phyloP scores from a whole-genome alignment of 2,329 filamentous ascomycete species.

The Trichoderma sp. region DNA sequence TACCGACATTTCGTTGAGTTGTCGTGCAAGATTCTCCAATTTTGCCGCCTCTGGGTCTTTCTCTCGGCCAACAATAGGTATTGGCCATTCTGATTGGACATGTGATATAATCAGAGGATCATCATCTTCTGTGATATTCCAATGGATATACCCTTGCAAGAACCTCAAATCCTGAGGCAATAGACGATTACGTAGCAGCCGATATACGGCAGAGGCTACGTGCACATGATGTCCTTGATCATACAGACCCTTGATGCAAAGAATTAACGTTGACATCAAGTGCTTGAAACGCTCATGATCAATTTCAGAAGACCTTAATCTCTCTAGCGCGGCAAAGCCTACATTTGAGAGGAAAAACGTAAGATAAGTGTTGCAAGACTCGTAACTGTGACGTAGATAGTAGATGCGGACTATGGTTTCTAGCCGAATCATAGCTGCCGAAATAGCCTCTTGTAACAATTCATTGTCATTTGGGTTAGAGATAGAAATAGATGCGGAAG shows the following conservation, averaged over 20 bases:
- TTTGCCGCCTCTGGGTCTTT: neutral
- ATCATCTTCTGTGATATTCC: neutral
- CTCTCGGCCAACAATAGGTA: neutral
- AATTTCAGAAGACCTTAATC: neutral
- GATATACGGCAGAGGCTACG: neutral
- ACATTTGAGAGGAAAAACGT: neutral
- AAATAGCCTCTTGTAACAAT: constrained; percentile 15
- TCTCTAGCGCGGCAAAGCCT: neutral
- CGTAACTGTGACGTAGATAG: constrained; percentile 34
- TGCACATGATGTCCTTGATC: neutral
- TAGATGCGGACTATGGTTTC: constrained; percentile 35
- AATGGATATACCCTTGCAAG: neutral
- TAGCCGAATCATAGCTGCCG: constrained; percentile 25
- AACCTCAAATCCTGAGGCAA: neutral
- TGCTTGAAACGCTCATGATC: neutral
- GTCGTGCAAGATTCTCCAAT: neutral
- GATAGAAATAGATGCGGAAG: neutral
- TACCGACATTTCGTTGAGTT: neutral
- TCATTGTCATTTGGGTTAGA: neutral
- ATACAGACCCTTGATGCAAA: constrained; percentile 7
- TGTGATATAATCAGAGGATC: neutral
- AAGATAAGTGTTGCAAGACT: constrained; percentile 7
- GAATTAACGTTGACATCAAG: constrained; percentile 1
- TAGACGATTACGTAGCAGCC: neutral
- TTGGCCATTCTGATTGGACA: neutral